A percentile compares a stretch with the other conserved stretches of the same genome.
phyloP scores from a whole-genome alignment of 2,329 filamentous ascomycete genomes.

The Microsporum canis region DNA sequence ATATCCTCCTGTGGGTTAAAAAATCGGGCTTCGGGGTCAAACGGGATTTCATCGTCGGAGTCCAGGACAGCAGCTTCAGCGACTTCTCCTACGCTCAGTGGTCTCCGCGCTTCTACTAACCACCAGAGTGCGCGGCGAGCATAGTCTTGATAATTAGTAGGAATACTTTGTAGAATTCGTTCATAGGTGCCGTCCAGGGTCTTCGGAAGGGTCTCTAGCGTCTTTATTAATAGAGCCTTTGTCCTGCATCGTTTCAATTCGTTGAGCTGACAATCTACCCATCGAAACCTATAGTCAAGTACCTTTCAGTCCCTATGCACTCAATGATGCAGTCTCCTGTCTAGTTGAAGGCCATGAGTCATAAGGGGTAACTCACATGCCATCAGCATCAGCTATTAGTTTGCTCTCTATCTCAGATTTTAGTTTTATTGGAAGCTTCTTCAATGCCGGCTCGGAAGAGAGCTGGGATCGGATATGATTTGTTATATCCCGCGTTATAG shows the following conservation, averaged over 20 bases:
- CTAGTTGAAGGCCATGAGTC: background rate
- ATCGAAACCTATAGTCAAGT: constrained; percentile 18
- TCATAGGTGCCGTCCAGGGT: constrained; percentile 20
- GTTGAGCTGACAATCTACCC: constrained; percentile 21
- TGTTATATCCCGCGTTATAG: background rate
- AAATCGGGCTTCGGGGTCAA: background rate
- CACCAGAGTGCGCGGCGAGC: background rate
- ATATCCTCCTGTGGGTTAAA: background rate
- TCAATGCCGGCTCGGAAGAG: background rate
- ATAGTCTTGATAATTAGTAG: constrained; percentile 5
- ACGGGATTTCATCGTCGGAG: background rate
- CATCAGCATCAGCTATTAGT: constrained; percentile 10
- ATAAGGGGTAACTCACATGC: constrained; percentile 12
- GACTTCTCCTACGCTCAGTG: background rate
- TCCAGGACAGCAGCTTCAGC: background rate
- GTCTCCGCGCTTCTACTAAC: background rate
- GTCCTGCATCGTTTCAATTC: constrained; percentile 16
- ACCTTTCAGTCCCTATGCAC: background rate
- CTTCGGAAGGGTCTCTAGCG: constrained; percentile 16
- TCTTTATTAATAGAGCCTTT: background rate
- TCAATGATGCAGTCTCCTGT: no score
- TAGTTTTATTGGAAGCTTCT: background rate
- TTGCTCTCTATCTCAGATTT: background rate
- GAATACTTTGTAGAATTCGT: constrained; percentile 14
- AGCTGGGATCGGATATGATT: background rate